Evolutionary conservation across 352 stramenopile species (phyloP).

Genomic region (Globisporangium rhizosaccharum): DNA sequence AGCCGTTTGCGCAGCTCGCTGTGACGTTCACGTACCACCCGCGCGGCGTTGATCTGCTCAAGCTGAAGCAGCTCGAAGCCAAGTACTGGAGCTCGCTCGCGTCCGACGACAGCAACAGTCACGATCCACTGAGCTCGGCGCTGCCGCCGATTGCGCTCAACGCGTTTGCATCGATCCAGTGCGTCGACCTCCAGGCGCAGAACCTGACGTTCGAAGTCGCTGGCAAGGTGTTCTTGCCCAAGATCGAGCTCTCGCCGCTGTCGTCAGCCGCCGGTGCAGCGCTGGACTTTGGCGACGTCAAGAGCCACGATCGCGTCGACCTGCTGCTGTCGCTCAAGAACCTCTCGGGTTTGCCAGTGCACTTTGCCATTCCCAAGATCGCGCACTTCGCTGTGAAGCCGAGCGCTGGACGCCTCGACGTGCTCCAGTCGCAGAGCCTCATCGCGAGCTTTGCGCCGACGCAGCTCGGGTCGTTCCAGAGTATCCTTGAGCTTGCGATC

Average conservation of each 20-base stretch:
- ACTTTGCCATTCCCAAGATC: constrained; percentile 54
- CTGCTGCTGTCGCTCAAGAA: constrained; percentile 86
- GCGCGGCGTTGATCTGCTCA: constrained; percentile 24
- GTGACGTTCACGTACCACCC: constrained; percentile 55
- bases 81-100: constrained; percentile 10
- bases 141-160: constrained; percentile 27
- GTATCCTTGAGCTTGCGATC: constrained; percentile 32
- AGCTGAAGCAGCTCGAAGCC: constrained; percentile 21
- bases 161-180: constrained; percentile 73
- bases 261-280: neutral
- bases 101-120: constrained; percentile 7
- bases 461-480: constrained; percentile 79
- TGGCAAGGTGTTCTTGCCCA: constrained; percentile 49
- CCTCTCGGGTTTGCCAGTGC: constrained; percentile 51
- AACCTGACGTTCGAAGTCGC: constrained; percentile 77
- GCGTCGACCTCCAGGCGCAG: constrained; percentile 53
- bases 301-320: constrained; percentile 75
- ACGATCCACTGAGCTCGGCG: constrained; percentile 7
- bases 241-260: constrained; percentile 34
- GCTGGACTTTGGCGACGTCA: constrained; percentile 82
- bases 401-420: constrained; percentile 58
- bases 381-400: constrained; percentile 81
- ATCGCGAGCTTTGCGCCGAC: constrained; percentile 86
- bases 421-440: constrained; percentile 84
- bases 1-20: constrained; percentile 42